Base-by-base conservation (phyloP, 495 filamentous ascomycete species). In the Podospora sp. region DNA sequence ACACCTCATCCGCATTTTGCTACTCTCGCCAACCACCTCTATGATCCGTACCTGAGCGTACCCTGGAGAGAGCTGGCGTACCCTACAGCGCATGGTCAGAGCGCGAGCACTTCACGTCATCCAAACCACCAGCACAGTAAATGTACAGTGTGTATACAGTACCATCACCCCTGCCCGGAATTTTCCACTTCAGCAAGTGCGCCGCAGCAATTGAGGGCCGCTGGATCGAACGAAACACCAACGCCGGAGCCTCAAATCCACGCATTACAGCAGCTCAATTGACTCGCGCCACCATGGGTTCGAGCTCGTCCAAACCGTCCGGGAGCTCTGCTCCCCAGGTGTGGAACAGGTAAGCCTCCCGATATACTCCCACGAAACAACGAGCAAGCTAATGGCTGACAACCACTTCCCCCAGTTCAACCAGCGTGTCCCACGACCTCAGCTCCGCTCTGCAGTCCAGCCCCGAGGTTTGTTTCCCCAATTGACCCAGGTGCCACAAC, bases 391-490 rank as follows among this genome's bases (percentile, higher is more conserved):
- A 27, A 36, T 25, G 40, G 24, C 68, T 70, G 56, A 62, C 60
- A 60, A 69, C 53, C 62, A 49, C 55, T 58, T 27, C 33, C 91
- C 76, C 91, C 76, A 87, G 90, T 26, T 92, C 94, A 63, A 85
- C 97, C 72, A 89, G 91, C 70, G 93, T 97, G 80, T 97, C 94
- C 63, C 87, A 90, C 69, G 88, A 90, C 77, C 83, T 99, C 73
- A 84, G 96, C 65, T 87, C 95, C 53, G 86, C 88, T 65, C 85
- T 99, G 65, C 90, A 97, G 72, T 85, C 85, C 68, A 96, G 88
- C 82, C 85, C 88, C 67, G 93, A 98, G 88, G 95, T 97, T 82
- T 73, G 82, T 71, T 63, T 60, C 49, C 61, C 35, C 18, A n/a
- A n/a, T n/a, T 33, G 29, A 33, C 29, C 40, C 49, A 46, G 14